Evolutionary conservation across 495 filamentous ascomycete genomes (phyloP).

Genomic region (Lepraria neglecta): DNA sequence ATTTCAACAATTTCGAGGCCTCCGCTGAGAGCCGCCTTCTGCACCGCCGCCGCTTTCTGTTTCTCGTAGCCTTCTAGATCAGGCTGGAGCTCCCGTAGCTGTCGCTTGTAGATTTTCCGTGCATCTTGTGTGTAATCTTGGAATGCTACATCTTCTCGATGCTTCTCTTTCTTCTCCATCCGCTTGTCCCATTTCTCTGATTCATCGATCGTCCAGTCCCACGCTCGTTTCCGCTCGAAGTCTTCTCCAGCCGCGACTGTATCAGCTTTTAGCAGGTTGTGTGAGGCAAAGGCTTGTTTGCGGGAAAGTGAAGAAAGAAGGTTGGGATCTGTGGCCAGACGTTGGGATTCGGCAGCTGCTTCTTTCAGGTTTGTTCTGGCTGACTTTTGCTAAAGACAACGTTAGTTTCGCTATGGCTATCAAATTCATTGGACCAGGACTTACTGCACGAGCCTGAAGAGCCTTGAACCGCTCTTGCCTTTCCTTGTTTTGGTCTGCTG

Average conservation of each 20-base stretch:
- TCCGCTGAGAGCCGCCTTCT: conserved; percentile 71
- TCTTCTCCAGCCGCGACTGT: conserved; percentile 77
- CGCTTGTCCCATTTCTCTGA: conserved; percentile 88
- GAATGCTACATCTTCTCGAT: conserved; percentile 81
- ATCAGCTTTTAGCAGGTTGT: conserved; percentile 91
- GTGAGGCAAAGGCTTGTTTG: conserved; percentile 76
- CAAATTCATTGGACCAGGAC: conserved; percentile 19
- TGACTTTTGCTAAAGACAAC: conserved; percentile 54
- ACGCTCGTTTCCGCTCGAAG: conserved; percentile 94
- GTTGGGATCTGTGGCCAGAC: conserved; percentile 66
- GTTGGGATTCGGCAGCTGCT: conserved; percentile 74
- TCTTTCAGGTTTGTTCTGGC: conserved; percentile 75
- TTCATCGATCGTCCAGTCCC: conserved; percentile 97
- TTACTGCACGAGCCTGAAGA: conserved; percentile 69
- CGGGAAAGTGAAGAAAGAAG: conserved; percentile 66
- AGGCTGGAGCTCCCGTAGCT: conserved; percentile 57
- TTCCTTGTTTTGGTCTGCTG: conserved; percentile 44
- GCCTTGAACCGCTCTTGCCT: conserved; percentile 71
- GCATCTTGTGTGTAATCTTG: conserved; percentile 82
- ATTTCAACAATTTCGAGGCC: conserved; percentile 90
- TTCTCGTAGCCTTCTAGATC: conserved; percentile 77
- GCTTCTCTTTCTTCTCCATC: conserved; percentile 74
- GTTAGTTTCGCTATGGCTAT: conserved; percentile 24
- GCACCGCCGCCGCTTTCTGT: conserved; percentile 75
- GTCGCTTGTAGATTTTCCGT: conserved; percentile 87